Evolutionary conservation across 164 flowering plant genomes (phyloP).

Genomic region (Nelumbo lutea): DNA sequence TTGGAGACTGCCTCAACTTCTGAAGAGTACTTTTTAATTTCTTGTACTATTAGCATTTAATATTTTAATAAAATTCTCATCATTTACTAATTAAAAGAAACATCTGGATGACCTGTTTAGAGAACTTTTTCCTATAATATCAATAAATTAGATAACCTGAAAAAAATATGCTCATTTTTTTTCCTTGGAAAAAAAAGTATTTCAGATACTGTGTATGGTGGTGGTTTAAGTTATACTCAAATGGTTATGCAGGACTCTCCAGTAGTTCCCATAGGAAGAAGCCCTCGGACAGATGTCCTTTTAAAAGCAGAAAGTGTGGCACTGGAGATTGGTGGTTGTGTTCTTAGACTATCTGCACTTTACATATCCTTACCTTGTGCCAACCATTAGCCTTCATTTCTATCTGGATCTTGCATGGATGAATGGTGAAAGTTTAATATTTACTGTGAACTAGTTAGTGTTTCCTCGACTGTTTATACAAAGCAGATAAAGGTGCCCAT

Average conservation of each 20-base stretch:
- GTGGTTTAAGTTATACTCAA: too few relatives aligned
- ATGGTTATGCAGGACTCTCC: constrained; percentile 63
- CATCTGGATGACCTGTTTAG: too few relatives aligned
- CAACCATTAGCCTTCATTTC: not conserved
- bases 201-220: too few relatives aligned
- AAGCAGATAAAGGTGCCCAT: constrained; percentile 79
- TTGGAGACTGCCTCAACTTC: too few relatives aligned
- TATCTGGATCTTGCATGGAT: not conserved
- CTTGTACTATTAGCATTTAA: too few relatives aligned
- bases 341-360: constrained; percentile 91
- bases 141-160: too few relatives aligned
- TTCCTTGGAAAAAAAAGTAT: too few relatives aligned
- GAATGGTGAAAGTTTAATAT: not conserved
- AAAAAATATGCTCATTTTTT: too few relatives aligned
- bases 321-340: constrained; percentile 75
- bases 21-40: too few relatives aligned
- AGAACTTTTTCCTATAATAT: too few relatives aligned
- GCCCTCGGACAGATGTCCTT: constrained; percentile 87
- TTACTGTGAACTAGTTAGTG: not conserved
- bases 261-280: constrained; percentile 77
- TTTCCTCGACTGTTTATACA: constrained; percentile 52
- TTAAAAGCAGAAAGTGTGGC: constrained; percentile 72
- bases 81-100: too few relatives aligned
- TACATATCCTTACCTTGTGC: constrained; percentile 69
- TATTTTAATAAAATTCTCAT: too few relatives aligned